These are phyloP conservation scores for Penicillium hordei DNA, from an alignment of 2,329 filamentous ascomycete species.

Conservation along the genomic window DNA sequence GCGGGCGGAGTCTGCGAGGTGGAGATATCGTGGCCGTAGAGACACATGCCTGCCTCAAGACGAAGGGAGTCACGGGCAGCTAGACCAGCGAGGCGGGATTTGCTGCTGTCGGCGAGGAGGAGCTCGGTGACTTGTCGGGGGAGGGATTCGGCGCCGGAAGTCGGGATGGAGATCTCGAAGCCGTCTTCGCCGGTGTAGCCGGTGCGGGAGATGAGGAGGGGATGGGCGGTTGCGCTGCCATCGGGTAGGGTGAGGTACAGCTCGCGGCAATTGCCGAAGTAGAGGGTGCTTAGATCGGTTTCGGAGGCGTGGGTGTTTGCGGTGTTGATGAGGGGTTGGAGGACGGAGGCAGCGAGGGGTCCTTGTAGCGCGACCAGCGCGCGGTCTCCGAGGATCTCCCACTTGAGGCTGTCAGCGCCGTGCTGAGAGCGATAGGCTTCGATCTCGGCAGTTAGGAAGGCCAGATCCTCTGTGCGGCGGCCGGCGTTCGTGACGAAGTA, in stretches of 20 bases:
- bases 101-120: conserved; percentile 64
- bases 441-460: conserved; percentile 72
- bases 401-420: conserved; percentile 57
- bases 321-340: conserved; percentile 62
- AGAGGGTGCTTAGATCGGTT: conserved; percentile 64
- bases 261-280: conserved; percentile 75
- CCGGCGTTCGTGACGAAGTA: conserved; percentile 96
- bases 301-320: conserved; percentile 43
- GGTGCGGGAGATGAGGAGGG: conserved; percentile 76
- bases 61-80: conserved; percentile 89
- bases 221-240: conserved; percentile 51
- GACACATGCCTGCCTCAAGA: conserved; percentile 95
- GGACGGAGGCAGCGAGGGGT: conserved; percentile 69
- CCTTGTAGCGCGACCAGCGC: conserved; percentile 90
- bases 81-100: conserved; percentile 78
- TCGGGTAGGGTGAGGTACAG: conserved; percentile 62
- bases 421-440: conserved; percentile 57
- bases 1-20: conserved; percentile 71
- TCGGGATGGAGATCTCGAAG: conserved; percentile 88
- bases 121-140: conserved; percentile 61
- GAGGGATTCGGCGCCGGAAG: conserved; percentile 55
- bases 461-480: conserved; percentile 83
- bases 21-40: conserved; percentile 98
- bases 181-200: conserved; percentile 98
- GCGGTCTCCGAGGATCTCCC: conserved; percentile 68